Base-by-base conservation (phyloP, 2,329 filamentous ascomycete species). In the Fusarium graminum region DNA sequence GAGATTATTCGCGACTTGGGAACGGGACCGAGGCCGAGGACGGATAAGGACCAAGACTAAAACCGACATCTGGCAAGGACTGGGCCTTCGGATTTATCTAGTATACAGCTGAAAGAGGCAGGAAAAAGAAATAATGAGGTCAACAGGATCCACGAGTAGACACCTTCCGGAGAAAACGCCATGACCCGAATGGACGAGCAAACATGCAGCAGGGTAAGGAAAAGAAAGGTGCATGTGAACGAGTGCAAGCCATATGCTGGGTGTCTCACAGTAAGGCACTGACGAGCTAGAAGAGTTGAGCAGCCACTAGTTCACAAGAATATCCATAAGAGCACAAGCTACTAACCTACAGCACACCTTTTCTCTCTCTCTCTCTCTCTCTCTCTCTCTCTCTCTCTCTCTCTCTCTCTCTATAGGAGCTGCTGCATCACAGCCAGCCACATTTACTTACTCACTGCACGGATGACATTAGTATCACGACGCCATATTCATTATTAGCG, bases 211-310 rank as follows among this genome's bases (percentile, higher is more conserved):
- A 19, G 19, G n/a, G 13, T n/a, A 28, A 29, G 36, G 40, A 59
- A 40, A 29, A 36, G 52, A 63, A 66, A 63, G 43, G 44, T 58
- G 43, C 57, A 63, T 39, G 38, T 52, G 44, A 42, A 44, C 46
- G 56, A 36, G 50, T 32, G 57, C 45, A 62, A 57, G 62, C 60
- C 38, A 46, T 51, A 57, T 51, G 45, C 34, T 39, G 32, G n/a
- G 22, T 36, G n/a, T 9, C 34, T 5, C 10, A 36, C 25, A 49
- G 22, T 22, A 45, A 51, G 36, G 39, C 39, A 52, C 29, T 28
- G 16, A 19, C 7, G 22, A 22, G 22, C 22, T 22, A 22, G 22
- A 22, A 22, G 9, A 11, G 25, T 22, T 44, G 41, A 44, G 41
- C 41, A 34, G 32, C n/a, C 3, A 34, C 14, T 12, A 13, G 13